phyloP scores from a whole-genome alignment of 1,284 basidiomycete genomes.

The Irpex sp. region DNA sequence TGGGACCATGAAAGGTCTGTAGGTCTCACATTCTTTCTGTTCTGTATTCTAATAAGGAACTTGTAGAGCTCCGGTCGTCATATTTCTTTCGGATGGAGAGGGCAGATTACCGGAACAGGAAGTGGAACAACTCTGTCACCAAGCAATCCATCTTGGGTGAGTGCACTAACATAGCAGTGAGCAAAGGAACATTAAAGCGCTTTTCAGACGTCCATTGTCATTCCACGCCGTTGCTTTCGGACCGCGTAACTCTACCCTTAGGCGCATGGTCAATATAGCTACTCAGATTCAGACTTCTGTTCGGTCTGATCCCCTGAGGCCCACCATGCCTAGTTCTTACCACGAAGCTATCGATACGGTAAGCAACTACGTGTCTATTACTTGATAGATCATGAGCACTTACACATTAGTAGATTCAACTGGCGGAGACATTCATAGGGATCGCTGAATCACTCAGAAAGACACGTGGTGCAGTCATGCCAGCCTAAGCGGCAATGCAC shows the following conservation, averaged over 20 bases:
- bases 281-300: conserved; percentile 44
- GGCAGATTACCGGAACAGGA: conserved; percentile 36
- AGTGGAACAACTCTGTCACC: conserved; percentile 43
- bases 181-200: conserved; percentile 37
- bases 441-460: conserved; percentile 58
- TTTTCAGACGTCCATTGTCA: conserved; percentile 48
- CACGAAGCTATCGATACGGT: conserved; percentile 53
- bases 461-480: conserved; percentile 45
- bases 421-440: conserved; percentile 58
- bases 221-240: conserved; percentile 63
- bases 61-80: conserved; percentile 49
- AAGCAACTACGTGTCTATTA: conserved; percentile 16
- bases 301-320: conserved; percentile 41
- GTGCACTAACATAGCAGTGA: conserved; percentile 20
- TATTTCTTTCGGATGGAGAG: conserved; percentile 63
- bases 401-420: conserved; percentile 38
- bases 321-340: conserved; percentile 44
- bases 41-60: background rate
- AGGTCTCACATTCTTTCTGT: background rate
- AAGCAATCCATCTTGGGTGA: conserved; percentile 22
- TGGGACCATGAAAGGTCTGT: conserved; percentile 56
- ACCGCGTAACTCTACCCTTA: conserved; percentile 32
- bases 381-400: background rate
- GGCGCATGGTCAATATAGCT: conserved; percentile 52
- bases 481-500: background rate